Evolutionary conservation across 1,284 basidiomycete genomes (phyloP).

Genomic region (Marasmius tenuissimus): DNA sequence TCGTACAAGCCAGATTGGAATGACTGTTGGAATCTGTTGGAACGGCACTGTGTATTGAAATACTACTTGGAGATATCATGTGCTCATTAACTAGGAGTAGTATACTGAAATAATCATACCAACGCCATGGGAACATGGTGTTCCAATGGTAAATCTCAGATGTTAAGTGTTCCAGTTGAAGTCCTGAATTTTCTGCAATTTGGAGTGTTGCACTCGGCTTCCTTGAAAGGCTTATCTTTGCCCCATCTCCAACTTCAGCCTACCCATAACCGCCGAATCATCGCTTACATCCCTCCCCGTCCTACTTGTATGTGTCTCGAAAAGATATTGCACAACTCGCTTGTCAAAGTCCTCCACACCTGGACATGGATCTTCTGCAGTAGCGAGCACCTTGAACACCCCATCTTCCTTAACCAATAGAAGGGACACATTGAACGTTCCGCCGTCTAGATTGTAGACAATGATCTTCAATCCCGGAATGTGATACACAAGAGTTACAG

Average conservation of each 20-base stretch:
- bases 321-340: constrained; percentile 92
- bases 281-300: constrained; percentile 69
- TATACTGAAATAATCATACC: too few species aligned
- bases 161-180: too few species aligned
- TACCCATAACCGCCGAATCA: constrained; percentile 65
- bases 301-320: constrained; percentile 73
- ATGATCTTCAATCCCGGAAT: constrained; percentile 87
- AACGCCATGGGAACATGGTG: too few species aligned
- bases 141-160: too few species aligned
- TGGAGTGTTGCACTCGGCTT: constrained; percentile 72
- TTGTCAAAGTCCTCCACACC: constrained; percentile 99
- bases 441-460: constrained; percentile 98
- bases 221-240: constrained; percentile 72
- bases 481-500: constrained; percentile 93
- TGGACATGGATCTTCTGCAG: constrained; percentile 98
- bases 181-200: too few species aligned
- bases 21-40: too few species aligned
- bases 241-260: constrained; percentile 81
- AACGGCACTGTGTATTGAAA: too few species aligned
- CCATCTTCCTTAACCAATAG: constrained; percentile 97
- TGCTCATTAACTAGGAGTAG: too few species aligned
- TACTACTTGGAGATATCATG: too few species aligned
- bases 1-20: too few species aligned
- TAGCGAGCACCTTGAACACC: constrained; percentile 99
- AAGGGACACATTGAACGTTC: constrained; percentile 99